These are phyloP conservation scores for Pleoardoris graminearum DNA, from an alignment of 2,329 filamentous ascomycete genomes.

Conservation along the genomic window DNA sequence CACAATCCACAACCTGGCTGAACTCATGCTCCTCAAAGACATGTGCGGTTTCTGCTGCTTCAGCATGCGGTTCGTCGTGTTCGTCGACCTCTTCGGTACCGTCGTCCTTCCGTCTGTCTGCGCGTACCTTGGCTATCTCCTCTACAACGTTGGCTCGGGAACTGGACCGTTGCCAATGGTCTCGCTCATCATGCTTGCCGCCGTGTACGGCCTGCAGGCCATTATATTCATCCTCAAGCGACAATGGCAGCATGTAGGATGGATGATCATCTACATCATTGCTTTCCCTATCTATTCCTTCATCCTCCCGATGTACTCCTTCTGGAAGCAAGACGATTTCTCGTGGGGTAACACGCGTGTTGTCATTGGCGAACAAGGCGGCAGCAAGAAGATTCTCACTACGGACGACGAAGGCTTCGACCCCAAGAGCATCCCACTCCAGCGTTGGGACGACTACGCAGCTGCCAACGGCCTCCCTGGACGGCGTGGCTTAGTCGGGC, in stretches of 20 bases:
- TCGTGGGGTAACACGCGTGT: constrained; percentile 98
- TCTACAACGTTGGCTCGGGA: constrained; percentile 73
- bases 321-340: constrained; percentile 99
- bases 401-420: constrained; percentile 83
- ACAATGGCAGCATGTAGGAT: constrained; percentile 97
- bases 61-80: constrained; percentile 95
- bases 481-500: constrained; percentile 69
- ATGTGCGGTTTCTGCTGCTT: constrained; percentile 99
- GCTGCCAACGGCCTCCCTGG: constrained; percentile 84
- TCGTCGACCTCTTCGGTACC: constrained; percentile 91
- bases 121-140: constrained; percentile 82
- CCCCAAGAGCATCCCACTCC: constrained; percentile 87
- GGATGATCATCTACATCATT: constrained; percentile 99
- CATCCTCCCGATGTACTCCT: constrained; percentile 89
- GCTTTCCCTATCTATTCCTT: constrained; percentile 95
- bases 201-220: constrained; percentile 92
- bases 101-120: constrained; percentile 89
- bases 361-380: constrained; percentile 92
- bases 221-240: constrained; percentile 95
- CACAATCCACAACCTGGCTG: constrained; percentile 92
- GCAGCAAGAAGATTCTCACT: constrained; percentile 85
- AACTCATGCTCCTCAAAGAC: constrained; percentile 86
- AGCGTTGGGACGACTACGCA: constrained; percentile 97
- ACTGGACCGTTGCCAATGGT: constrained; percentile 80
- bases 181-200: constrained; percentile 85